Base-by-base conservation (phyloP, 495 filamentous ascomycete species). In the Annulohypoxylon moriforme region DNA sequence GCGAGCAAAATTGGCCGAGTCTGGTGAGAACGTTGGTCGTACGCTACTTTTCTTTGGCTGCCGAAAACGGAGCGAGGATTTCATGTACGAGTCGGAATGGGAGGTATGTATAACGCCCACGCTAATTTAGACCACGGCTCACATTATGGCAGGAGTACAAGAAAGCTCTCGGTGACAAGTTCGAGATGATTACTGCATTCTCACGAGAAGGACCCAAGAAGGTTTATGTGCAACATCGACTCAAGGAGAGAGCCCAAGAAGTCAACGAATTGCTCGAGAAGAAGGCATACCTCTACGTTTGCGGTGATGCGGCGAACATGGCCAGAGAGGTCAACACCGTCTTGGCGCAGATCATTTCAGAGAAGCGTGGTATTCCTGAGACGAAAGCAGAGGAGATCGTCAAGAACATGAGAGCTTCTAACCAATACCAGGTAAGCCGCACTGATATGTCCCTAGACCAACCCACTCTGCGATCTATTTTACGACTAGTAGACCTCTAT, bases 241-340 rank as follows among this genome's bases (percentile, higher is more conserved):
- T 99, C 63, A 88, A 91, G 79, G 93, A 98, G 80, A 83, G 89
- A 22, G 92, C 93, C 29, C 85, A 90, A 58, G 88, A 97, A 69
- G 86, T 99, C 82, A 96, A 97, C 79, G 88, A 94, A 71, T 89
- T 99, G 2, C 85, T 99, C 10, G 84, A 92, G 76, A 81, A 90
- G 72, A 93, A 98, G 78, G 95, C 92, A 14, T 97, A 95, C 81
- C 93, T 99, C 83, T 99, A 99, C 78, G 96, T 99, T 34, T 99
- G 96, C 76, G 96, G 96, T 82, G 96, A 99, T 74, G 96, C 96
- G 5, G 93, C 96, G 53, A 95, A 97, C 83, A 99, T 99, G 96
- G 96, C 96, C 40, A 89, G 96, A 47, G 96, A 98, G 77, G 96
- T 99, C 81, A 98, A 94, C 82, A 83, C 89, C 36, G 86, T 93